These are phyloP conservation scores for Torulaspora franciscae DNA, from an alignment of 805 yeast genomes.

Conservation along the genomic window DNA sequence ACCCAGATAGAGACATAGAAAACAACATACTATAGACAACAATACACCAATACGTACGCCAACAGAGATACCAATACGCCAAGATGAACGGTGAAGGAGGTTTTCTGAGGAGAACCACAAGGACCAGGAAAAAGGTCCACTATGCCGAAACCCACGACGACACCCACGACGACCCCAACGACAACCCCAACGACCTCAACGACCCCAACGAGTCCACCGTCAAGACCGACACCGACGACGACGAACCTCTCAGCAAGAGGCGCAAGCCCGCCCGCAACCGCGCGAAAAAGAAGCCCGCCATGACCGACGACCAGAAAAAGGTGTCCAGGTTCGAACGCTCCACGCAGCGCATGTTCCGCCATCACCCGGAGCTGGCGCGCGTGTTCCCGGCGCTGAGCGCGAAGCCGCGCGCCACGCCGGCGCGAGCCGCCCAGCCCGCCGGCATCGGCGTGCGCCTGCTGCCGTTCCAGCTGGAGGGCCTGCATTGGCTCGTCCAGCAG, in stretches of 20 bases:
- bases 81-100: slow-evolving; percentile 31
- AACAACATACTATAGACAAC: too few relatives aligned
- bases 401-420: slow-evolving; percentile 44
- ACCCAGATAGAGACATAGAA: too few relatives aligned
- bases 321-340: slow-evolving; percentile 64
- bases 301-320: slow-evolving; percentile 29
- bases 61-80: too few relatives aligned
- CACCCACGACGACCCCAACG: neutral
- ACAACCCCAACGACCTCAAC: too few relatives aligned
- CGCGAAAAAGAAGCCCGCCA: slow-evolving; percentile 16
- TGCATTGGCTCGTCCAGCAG: slow-evolving; percentile 81
- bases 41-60: too few relatives aligned
- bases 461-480: slow-evolving; percentile 92
- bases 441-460: slow-evolving; percentile 68
- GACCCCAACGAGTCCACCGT: too few relatives aligned
- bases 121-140: slow-evolving; percentile 33
- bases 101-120: slow-evolving; percentile 31
- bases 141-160: slow-evolving; percentile 34
- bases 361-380: slow-evolving; percentile 72
- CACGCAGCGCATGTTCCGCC: slow-evolving; percentile 60
- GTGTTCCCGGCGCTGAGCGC: slow-evolving; percentile 63
- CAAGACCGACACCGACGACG: too few relatives aligned
- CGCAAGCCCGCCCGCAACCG: slow-evolving; percentile 13
- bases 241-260: slow-evolving; percentile 21
- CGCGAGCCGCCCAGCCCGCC: slow-evolving; percentile 66